Conservation (phyloP, 371 early-diverging fungal species). For the Phascolomyces articulosus region DNA sequence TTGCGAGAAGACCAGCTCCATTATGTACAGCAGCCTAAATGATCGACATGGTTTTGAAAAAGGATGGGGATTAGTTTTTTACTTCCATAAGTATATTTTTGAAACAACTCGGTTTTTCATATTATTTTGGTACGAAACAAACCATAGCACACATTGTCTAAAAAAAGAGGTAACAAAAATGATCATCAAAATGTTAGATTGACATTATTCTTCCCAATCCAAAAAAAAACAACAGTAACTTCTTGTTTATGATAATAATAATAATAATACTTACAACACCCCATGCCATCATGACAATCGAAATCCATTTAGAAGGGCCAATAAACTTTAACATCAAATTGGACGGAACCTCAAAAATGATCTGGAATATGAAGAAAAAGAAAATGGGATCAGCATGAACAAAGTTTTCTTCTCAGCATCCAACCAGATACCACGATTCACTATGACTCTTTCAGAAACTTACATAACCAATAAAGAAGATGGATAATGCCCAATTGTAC, state of each 20-base stretch:
- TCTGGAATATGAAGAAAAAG: constrained; percentile 25
- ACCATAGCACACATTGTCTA: constrained; percentile 24
- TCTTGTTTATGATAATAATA: too few species aligned
- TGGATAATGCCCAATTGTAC: constrained; percentile 63
- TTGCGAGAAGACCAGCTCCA: constrained; percentile 54
- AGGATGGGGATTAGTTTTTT: too few species aligned
- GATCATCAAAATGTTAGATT: too few species aligned
- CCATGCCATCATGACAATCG: constrained; percentile 61
- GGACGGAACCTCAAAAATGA: constrained; percentile 72
- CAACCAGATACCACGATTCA: not conserved
- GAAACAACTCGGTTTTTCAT: too few species aligned
- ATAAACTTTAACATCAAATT: constrained; percentile 70
- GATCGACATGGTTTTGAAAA: too few species aligned
- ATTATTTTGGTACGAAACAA: too few species aligned
- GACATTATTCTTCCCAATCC: too few species aligned
- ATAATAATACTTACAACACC: constrained; percentile 44
- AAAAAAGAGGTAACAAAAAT: constrained; percentile 20
- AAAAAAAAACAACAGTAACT: too few species aligned
- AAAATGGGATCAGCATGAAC: constrained; percentile 11
- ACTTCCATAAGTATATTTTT: too few species aligned
- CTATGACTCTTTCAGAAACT: constrained; percentile 12
- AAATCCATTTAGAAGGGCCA: constrained; percentile 73
- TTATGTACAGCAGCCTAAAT: constrained; percentile 41
- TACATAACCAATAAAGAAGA: constrained; percentile 69
- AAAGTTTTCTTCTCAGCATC: constrained; percentile 2